Evolutionary conservation across 805 yeast genomes (phyloP).

Genomic region (Wickerhamomyces sydowiorum): DNA sequence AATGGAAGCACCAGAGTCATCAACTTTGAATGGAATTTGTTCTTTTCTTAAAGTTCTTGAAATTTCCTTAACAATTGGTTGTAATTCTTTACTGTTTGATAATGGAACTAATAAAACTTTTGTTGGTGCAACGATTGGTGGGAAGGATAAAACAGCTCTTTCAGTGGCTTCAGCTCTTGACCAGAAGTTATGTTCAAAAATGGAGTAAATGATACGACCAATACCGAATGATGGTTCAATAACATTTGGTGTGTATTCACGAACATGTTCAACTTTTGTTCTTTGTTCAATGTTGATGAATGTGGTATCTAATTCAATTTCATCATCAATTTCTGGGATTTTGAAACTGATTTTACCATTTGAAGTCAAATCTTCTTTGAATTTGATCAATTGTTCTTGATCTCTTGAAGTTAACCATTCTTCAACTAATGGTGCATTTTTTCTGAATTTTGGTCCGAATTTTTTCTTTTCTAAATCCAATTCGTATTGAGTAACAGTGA

Average conservation of each 20-base stretch:
- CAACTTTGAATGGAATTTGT: slow-evolving; percentile 92
- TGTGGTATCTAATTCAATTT: slow-evolving; percentile 66
- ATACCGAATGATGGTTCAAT: slow-evolving; percentile 99
- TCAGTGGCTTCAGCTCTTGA: slow-evolving; percentile 83
- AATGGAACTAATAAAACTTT: slow-evolving; percentile 94
- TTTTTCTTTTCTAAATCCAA: slow-evolving; percentile 88
- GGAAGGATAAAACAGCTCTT: slow-evolving; percentile 87
- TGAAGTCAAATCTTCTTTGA: slow-evolving; percentile 58
- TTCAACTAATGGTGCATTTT: slow-evolving; percentile 92
- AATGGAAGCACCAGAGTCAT: slow-evolving; percentile 94
- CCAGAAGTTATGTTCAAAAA: slow-evolving; percentile 96
- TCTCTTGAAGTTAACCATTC: slow-evolving; percentile 68
- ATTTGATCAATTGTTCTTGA: slow-evolving; percentile 78
- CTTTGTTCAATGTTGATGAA: slow-evolving; percentile 73
- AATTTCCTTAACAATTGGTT: slow-evolving; percentile 67
- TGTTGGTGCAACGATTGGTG: slow-evolving; percentile 96
- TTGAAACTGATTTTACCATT: slow-evolving; percentile 60
- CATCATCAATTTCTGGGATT: slow-evolving; percentile 60
- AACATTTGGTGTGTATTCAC: slow-evolving; percentile 95
- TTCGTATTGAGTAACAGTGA: slow-evolving; percentile 76
- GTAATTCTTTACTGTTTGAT: slow-evolving; percentile 75
- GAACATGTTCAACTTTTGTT: slow-evolving; percentile 79
- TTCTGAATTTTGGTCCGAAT: slow-evolving; percentile 97
- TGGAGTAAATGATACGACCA: slow-evolving; percentile 91
- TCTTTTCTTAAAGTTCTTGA: slow-evolving; percentile 66